Evolutionary conservation across 345 rosid species (phyloP).

Genomic region (Crucihimalaya himalaica): DNA sequence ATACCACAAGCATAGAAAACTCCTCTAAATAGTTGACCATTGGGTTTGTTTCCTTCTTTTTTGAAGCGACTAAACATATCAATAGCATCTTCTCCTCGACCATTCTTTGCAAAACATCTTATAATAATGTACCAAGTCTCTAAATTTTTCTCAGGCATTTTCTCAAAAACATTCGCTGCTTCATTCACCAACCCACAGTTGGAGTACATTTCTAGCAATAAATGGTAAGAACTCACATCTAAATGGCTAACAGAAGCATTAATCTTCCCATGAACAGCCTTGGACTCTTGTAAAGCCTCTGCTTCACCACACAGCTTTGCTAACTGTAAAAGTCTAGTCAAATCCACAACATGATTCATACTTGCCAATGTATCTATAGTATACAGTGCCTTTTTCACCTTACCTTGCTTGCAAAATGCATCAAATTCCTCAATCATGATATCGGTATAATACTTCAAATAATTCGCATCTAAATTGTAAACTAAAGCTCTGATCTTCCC

Average conservation of each 20-base stretch:
- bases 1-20: conserved; percentile 66
- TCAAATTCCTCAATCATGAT: conserved; percentile 46
- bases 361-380: conserved; percentile 49
- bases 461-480: conserved; percentile 42
- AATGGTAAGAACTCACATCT: conserved; percentile 46
- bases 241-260: conserved; percentile 40
- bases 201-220: conserved; percentile 67
- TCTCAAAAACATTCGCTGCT: conserved; percentile 54
- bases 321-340: conserved; percentile 47
- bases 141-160: conserved; percentile 56
- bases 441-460: conserved; percentile 13
- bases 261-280: conserved; percentile 53
- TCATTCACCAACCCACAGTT: conserved; percentile 57
- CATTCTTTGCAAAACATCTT: conserved; percentile 71
- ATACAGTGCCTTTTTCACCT: conserved; percentile 61
- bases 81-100: conserved; percentile 77
- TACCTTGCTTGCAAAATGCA: conserved; percentile 53
- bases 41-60: conserved; percentile 59
- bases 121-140: conserved; percentile 68
- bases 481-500: conserved; percentile 36
- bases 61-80: conserved; percentile 70
- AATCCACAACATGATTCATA: conserved; percentile 50
- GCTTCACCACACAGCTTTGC: conserved; percentile 65
- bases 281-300: conserved; percentile 64
- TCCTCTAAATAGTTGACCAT: conserved; percentile 53